phyloP scores from a whole-genome alignment of 1,139 yeast species.

The Suhomyces bribrorum region DNA sequence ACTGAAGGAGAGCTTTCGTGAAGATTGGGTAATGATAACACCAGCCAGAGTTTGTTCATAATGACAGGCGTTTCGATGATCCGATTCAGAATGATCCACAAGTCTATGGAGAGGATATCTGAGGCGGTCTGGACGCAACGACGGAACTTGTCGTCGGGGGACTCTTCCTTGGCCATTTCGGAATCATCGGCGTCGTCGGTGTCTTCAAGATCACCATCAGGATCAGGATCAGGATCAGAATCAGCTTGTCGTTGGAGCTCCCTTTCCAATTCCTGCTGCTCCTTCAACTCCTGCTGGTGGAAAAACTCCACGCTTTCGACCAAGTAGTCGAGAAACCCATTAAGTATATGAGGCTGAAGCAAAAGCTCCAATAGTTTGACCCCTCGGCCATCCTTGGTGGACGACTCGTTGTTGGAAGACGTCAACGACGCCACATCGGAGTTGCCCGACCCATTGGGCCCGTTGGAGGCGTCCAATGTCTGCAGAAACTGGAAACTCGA shows the following conservation, averaged over 20 bases:
- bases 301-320: constrained; percentile 43
- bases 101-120: constrained; percentile 43
- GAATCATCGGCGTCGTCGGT: constrained; percentile 4
- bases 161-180: constrained; percentile 24
- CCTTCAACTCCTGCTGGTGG: constrained; percentile 30
- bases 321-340: constrained; percentile 36
- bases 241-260: constrained; percentile 9
- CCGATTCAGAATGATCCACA: constrained; percentile 48
- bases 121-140: constrained; percentile 46
- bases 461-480: constrained; percentile 9
- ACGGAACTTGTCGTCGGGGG: constrained; percentile 38
- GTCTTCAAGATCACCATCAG: constrained; percentile 6
- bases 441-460: constrained; percentile 8
- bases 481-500: constrained; percentile 37
- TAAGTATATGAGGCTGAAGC: constrained; percentile 48
- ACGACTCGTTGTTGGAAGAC: constrained; percentile 38
- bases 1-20: constrained; percentile 44
- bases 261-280: constrained; percentile 19
- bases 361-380: constrained; percentile 45
- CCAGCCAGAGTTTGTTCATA: constrained; percentile 47
- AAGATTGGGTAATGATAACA: constrained; percentile 38
- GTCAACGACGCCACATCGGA: constrained; percentile 40
- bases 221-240: constrained; percentile 1
- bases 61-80: constrained; percentile 47
- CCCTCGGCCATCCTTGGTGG: constrained; percentile 40